Evolutionary conservation across 306 rosid species (phyloP).

Genomic region (Psophocarpus tetragonolobus): DNA sequence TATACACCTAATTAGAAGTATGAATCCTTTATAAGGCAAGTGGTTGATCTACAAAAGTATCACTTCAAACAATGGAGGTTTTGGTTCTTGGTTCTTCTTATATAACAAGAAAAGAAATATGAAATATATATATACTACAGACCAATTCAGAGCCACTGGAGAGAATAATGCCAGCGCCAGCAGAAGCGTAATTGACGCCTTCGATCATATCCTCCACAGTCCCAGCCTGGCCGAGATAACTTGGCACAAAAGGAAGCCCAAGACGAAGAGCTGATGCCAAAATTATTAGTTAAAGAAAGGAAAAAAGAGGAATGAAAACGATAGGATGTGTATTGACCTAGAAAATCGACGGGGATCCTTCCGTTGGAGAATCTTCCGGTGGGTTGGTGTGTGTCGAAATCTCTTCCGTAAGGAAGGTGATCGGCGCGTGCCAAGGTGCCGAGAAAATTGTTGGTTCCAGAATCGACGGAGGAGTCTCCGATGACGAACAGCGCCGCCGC

Average conservation of each 20-base stretch:
- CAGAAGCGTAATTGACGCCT: conserved; percentile 90
- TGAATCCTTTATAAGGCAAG: no score
- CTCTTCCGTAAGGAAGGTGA: conserved; percentile 81
- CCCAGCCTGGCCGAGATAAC: conserved; percentile 77
- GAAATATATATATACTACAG: no score
- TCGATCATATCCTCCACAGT: conserved; percentile 61
- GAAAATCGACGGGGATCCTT: conserved; percentile 82
- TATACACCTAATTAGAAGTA: no score
- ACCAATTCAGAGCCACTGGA: conserved; percentile 92
- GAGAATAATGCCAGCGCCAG: conserved; percentile 88
- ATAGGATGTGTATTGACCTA: conserved; percentile 41
- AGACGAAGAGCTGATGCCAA: conserved; percentile 62
- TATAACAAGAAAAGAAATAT: no score
- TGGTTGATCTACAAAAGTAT: no score
- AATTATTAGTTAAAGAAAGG: background rate
- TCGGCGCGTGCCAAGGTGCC: conserved; percentile 80
- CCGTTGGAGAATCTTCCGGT: conserved; percentile 88
- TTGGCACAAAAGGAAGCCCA: conserved; percentile 87
- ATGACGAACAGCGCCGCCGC: conserved; percentile 76
- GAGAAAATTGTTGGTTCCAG: conserved; percentile 80
- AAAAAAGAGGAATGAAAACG: background rate
- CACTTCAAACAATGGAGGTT: no score
- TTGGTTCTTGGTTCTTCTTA: no score
- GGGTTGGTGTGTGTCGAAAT: conserved; percentile 78
- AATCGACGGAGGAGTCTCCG: conserved; percentile 88